These are phyloP conservation scores for Geotrichum fermentans DNA, from an alignment of 1,139 yeast species.

Conservation along the genomic window DNA sequence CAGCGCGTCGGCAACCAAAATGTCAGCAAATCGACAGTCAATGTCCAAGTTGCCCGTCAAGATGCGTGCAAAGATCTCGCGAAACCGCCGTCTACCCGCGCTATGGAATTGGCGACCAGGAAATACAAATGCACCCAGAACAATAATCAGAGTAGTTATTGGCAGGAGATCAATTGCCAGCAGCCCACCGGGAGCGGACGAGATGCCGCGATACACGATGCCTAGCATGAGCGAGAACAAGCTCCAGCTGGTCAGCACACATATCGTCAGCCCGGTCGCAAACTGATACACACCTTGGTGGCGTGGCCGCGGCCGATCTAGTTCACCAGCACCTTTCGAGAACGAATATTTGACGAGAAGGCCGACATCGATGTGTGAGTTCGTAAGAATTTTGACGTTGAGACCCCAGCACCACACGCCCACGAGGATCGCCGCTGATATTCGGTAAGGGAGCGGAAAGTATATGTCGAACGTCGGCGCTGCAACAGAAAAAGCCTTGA, in stretches of 20 bases:
- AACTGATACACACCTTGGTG: conserved; percentile 29
- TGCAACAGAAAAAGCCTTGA: background rate
- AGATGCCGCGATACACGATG: background rate
- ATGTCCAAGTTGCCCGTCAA: conserved; percentile 51
- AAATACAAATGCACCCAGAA: conserved; percentile 31
- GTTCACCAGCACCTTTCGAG: conserved; percentile 13
- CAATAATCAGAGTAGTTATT: conserved; percentile 34
- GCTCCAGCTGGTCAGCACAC: conserved; percentile 16
- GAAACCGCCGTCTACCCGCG: conserved; percentile 31
- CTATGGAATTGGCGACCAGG: conserved; percentile 29
- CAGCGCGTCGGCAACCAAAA: conserved; percentile 71
- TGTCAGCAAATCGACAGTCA: conserved; percentile 64
- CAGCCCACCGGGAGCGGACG: background rate
- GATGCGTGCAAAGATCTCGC: conserved; percentile 48
- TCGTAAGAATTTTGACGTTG: conserved; percentile 39
- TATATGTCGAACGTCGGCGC: conserved; percentile 35
- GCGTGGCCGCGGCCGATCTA: too few relatives aligned
- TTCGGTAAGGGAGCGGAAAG: conserved; percentile 49
- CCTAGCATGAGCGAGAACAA: conserved; percentile 7
- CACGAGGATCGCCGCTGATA: conserved; percentile 41
- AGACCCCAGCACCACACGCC: conserved; percentile 52
- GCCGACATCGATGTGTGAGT: conserved; percentile 42
- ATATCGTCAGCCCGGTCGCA: conserved; percentile 27
- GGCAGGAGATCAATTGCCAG: conserved; percentile 35
- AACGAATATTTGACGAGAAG: conserved; percentile 37